Evolutionary conservation across 73 alveolate genomes (phyloP).

Genomic region (Paramecium primaurelia): DNA sequence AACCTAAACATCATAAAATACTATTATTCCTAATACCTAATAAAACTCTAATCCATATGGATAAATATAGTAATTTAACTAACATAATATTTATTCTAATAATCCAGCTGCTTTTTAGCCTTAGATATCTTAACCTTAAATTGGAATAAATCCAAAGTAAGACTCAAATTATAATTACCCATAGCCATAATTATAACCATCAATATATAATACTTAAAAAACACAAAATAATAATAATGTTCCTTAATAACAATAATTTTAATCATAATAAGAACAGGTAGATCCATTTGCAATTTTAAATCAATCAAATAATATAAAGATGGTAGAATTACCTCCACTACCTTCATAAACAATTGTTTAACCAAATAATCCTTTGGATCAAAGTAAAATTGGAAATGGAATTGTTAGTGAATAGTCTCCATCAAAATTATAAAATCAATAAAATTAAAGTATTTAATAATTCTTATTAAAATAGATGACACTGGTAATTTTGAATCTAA

Average conservation of each 20-base stretch:
- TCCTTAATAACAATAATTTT: neutral
- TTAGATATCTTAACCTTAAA: neutral
- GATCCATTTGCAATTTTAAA: neutral
- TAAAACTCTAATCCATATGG: neutral
- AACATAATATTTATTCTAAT: neutral
- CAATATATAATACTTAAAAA: neutral
- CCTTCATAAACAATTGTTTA: neutral
- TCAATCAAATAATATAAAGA: neutral
- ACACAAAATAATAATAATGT: neutral
- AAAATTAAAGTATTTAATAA: neutral
- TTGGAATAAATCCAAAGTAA: neutral
- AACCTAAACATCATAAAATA: neutral
- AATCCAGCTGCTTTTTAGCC: neutral
- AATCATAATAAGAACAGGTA: neutral
- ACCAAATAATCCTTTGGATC: neutral
- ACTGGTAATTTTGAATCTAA: neutral
- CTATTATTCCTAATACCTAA: neutral
- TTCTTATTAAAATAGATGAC: neutral
- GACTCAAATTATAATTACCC: constrained; percentile 19
- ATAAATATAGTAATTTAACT: neutral
- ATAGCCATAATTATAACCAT: neutral
- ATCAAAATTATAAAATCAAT: neutral
- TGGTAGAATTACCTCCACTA: neutral
- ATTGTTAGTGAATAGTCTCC: neutral
- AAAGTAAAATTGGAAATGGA: neutral